Evolutionary conservation across 768 basidiomycete genomes (phyloP).

Genomic region (Mrakia frigida): DNA sequence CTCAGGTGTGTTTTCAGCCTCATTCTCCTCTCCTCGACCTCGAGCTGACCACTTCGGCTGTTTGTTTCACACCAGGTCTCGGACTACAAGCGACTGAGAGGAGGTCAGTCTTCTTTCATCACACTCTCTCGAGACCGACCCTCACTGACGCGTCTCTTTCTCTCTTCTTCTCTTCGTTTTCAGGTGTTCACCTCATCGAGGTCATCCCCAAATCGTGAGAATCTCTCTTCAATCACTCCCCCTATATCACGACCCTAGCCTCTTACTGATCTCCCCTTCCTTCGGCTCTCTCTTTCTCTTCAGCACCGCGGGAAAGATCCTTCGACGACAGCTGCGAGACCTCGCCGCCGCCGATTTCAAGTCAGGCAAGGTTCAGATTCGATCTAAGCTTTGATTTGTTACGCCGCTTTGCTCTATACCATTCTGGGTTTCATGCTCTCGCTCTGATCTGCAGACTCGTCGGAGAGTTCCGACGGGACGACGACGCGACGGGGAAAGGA

Average conservation of each 20-base stretch:
- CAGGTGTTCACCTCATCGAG: conserved; percentile 51
- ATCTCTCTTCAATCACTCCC: no score
- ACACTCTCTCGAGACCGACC: not conserved
- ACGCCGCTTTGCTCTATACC: no score
- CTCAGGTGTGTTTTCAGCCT: conserved; percentile 52
- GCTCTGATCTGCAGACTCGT: no score
- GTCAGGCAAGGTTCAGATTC: conserved; percentile 14
- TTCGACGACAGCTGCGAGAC: conserved; percentile 69
- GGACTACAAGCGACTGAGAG: conserved; percentile 68
- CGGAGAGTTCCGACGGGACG: no score
- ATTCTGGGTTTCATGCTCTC: no score
- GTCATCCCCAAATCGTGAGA: conserved; percentile 54
- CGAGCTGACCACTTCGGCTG: not conserved
- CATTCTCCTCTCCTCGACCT: not conserved
- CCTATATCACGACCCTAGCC: no score
- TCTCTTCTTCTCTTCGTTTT: not conserved
- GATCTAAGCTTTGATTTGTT: conserved; percentile 8
- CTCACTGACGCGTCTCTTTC: not conserved
- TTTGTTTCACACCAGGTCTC: conserved; percentile 30
- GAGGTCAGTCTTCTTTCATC: conserved; percentile 49
- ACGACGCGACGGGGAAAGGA: no score
- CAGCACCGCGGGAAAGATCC: conserved; percentile 82
- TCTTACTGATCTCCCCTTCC: conserved; percentile 24
- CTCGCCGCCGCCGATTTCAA: conserved; percentile 45
- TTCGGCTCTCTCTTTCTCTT: not conserved